Evolutionary conservation across 352 stramenopile species (phyloP).

Genomic region (Globisporangium middletonii): DNA sequence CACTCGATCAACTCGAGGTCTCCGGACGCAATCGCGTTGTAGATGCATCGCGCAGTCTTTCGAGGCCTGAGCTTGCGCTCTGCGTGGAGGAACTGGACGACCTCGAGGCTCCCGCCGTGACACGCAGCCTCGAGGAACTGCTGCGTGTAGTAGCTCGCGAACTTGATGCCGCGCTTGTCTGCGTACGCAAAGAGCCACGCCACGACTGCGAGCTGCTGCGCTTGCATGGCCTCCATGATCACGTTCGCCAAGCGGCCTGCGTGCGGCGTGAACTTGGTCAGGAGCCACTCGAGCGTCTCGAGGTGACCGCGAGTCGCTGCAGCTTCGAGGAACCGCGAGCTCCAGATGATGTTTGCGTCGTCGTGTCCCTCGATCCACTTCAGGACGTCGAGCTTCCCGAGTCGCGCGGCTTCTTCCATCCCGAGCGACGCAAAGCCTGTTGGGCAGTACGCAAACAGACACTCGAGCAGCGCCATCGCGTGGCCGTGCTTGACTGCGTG

Average conservation of each 20-base stretch:
- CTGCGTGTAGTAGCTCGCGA: background rate
- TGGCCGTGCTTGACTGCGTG: constrained; percentile 1
- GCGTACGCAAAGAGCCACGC: background rate
- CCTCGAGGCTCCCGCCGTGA: background rate
- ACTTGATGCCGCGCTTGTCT: background rate
- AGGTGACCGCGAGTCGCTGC: background rate
- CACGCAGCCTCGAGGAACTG: background rate
- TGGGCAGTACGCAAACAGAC: background rate
- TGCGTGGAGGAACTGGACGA: background rate
- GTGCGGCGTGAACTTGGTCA: background rate
- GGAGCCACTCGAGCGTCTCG: constrained; percentile 2
- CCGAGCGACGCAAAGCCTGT: background rate
- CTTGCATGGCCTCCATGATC: background rate
- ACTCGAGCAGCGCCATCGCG: constrained; percentile 1
- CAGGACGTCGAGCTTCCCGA: background rate
- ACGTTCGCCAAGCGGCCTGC: background rate
- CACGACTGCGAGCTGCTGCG: background rate
- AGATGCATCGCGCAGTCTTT: background rate
- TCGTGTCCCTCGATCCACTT: background rate
- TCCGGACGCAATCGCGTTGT: background rate
- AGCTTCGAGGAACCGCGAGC: background rate
- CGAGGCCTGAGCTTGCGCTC: background rate
- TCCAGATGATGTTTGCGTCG: background rate
- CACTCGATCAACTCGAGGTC: constrained; percentile 3
- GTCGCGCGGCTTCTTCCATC: background rate